phyloP scores from a whole-genome alignment of 441 rosid species.

The Populus trichocarpa region DNA sequence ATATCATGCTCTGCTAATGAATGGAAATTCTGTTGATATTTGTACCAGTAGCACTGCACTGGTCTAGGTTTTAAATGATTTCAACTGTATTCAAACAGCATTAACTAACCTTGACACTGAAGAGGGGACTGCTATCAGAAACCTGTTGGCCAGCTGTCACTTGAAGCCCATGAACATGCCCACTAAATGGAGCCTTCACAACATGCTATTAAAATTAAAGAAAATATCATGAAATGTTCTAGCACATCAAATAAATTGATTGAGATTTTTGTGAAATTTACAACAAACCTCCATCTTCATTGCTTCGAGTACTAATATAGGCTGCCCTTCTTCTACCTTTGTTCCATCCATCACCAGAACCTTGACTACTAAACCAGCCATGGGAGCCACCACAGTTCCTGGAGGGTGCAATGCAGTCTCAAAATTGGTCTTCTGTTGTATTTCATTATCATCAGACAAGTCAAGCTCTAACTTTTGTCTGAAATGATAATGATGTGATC shows the following conservation, averaged over 20 bases:
- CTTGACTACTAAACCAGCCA: conserved; percentile 97
- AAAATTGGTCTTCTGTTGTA: conserved; percentile 46
- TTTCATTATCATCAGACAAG: conserved; percentile 55
- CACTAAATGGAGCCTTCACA: conserved; percentile 75
- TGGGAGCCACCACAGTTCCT: conserved; percentile 79
- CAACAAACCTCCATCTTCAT: conserved; percentile 98
- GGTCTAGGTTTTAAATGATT: conserved; percentile 5
- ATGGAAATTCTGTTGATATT: not conserved
- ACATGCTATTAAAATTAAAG: conserved; percentile 52
- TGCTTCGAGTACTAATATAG: conserved; percentile 83
- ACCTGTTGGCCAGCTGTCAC: conserved; percentile 75
- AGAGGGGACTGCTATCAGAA: conserved; percentile 65
- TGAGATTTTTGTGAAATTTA: conserved; percentile 7
- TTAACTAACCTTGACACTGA: conserved; percentile 69
- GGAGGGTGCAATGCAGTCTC: conserved; percentile 56
- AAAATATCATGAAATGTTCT: conserved; percentile 3
- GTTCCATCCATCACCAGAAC: conserved; percentile 70
- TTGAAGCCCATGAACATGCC: conserved; percentile 62
- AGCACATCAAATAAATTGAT: not conserved
- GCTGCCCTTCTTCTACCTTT: conserved; percentile 73
- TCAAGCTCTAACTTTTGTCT: conserved; percentile 56
- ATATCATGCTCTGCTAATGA: not conserved
- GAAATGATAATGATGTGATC: conserved; percentile 61
- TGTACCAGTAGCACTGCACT: not conserved
- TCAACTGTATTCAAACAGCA: conserved; percentile 11